These are phyloP conservation scores for Brassica balearica DNA, from an alignment of 441 rosid species.

Conservation along the genomic window DNA sequence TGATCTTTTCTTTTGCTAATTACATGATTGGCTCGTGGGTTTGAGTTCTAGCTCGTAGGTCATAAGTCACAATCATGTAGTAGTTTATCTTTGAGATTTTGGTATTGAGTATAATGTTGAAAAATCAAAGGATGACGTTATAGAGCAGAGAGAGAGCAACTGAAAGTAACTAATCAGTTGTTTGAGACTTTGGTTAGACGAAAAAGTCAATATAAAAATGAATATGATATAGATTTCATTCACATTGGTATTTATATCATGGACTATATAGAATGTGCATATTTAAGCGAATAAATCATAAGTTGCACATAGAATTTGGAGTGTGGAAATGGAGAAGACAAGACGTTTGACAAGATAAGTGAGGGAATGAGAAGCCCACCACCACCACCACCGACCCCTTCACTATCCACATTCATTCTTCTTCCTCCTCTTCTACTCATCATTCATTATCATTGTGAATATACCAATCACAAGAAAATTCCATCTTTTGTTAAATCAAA, in stretches of 20 bases:
- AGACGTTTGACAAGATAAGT: conserved; percentile 46
- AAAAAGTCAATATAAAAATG: conserved; percentile 12
- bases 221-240: background rate
- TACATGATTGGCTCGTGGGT: conserved; percentile 41
- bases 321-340: conserved; percentile 47
- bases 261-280: background rate
- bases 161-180: conserved; percentile 22
- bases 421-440: conserved; percentile 33
- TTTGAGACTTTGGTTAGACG: conserved; percentile 3
- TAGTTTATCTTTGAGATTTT: conserved; percentile 21
- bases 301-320: conserved; percentile 20
- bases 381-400: conserved; percentile 36
- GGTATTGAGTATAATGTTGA: conserved; percentile 26
- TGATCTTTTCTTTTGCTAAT: conserved; percentile 31
- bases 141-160: background rate
- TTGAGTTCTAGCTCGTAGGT: conserved; percentile 16
- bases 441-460: conserved; percentile 32
- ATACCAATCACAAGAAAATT: conserved; percentile 17
- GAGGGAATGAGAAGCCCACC: conserved; percentile 46
- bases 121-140: conserved; percentile 14
- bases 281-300: background rate
- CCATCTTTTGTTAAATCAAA: background rate
- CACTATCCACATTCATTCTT: conserved; percentile 32
- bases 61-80: conserved; percentile 17
- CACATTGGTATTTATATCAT: background rate